Percentiles rank a stretch among this genome's conserved stretches.
These are phyloP conservation scores for Candida suzukii DNA, from an alignment of 805 yeast species.

Conservation along the genomic window DNA sequence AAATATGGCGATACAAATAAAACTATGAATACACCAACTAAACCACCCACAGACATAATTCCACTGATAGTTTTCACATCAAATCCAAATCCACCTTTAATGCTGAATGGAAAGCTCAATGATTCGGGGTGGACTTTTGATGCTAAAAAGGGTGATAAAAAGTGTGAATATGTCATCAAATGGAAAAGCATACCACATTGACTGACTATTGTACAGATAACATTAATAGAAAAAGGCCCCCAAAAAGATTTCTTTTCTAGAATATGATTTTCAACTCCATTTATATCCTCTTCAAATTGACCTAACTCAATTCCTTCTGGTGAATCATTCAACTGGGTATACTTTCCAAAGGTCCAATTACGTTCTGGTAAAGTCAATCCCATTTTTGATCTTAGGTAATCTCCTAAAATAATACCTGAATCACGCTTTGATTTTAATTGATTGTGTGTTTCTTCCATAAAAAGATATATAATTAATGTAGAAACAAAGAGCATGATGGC, in stretches of 20 bases:
- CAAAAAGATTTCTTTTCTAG: background rate
- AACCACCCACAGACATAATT: slow-evolving; percentile 45
- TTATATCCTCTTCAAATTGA: no score
- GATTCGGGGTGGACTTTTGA: slow-evolving; percentile 16
- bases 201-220: slow-evolving; percentile 26
- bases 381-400: no score
- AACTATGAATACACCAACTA: slow-evolving; percentile 43
- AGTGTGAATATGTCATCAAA: slow-evolving; percentile 41
- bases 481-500: slow-evolving; percentile 29
- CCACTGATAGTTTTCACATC: slow-evolving; percentile 39
- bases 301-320: no score
- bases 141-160: slow-evolving; percentile 48
- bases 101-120: slow-evolving; percentile 39
- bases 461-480: slow-evolving; percentile 32
- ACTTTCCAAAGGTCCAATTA: no score
- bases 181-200: slow-evolving; percentile 39
- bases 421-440: background rate
- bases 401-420: background rate
- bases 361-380: no score
- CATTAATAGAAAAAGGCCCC: slow-evolving; percentile 21
- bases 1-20: slow-evolving; percentile 42
- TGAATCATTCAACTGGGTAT: no score
- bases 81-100: slow-evolving; percentile 48
- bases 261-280: no score
- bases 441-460: slow-evolving; percentile 12